Evolutionary conservation across 2,329 filamentous ascomycete genomes (phyloP), one percentile per base, ranked within the genome.

Genomic region (Fulvia fulva): DNA sequence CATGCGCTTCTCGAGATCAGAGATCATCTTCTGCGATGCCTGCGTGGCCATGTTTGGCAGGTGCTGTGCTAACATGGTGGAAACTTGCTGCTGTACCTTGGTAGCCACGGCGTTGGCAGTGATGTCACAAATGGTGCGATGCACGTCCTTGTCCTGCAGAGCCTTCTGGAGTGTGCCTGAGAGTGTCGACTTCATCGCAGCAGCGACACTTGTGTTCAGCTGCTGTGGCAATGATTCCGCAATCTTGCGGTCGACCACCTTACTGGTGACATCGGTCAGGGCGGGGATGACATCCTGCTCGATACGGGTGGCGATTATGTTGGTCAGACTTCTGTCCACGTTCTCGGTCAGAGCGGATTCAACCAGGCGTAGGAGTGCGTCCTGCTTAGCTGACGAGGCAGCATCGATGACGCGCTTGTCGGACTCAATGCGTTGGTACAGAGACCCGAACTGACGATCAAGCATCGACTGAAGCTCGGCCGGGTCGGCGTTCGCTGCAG

Each of bases 251-350:
- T 87, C 83, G 26, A 96, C 80, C 4, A 87, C 82, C 61, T 85
- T 83, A 46, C 84, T 81, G 14, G 89, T 85, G 44, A 87, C 80
- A 53, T 86, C 82, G 43, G 86, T 83, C 57, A 97, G 78, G 30
- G 86, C 80, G 11, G 94, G 93, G 53, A 96, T 79, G 46, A 97
- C 84, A 14, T 86, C 81, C 56, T 86, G 81, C 61, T 90, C 83
- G 64, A 96, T 90, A 72, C 89, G 88, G 50, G 86, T 82, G 49
- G 85, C 83, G 52, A 96, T 87, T 65, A 96, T 89, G 60, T 85
- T 86, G 60, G 86, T 81, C 37, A 97, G 81, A 22, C 90, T 89
- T 67, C 88, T 87, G 73, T 90, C 87, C 23, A 90, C 83, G 57
- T 89, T 89, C 60, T 87, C 85, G 11, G 84, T 84, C 46, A 90